These are phyloP conservation scores for Diutina mesorugosa DNA, from an alignment of 1,139 yeast genomes.

Conservation along the genomic window DNA sequence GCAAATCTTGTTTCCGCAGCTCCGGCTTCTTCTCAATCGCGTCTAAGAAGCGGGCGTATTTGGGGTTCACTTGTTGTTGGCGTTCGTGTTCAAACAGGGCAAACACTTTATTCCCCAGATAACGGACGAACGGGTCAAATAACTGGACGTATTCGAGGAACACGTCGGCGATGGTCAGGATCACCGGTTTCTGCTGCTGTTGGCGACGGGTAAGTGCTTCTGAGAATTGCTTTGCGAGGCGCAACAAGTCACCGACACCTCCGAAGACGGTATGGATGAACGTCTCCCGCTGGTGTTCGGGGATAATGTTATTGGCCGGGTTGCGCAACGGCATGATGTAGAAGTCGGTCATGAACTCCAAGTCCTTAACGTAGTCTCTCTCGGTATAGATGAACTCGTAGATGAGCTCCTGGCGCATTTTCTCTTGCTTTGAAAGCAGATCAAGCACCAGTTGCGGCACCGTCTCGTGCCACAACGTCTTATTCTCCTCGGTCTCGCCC, in stretches of 20 bases:
- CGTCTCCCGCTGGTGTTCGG: slow-evolving; percentile 79
- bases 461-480: slow-evolving; percentile 88
- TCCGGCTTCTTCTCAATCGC: slow-evolving; percentile 86
- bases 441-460: slow-evolving; percentile 77
- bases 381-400: slow-evolving; percentile 92
- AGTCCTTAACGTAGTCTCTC: slow-evolving; percentile 86
- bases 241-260: slow-evolving; percentile 76
- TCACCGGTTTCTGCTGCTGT: slow-evolving; percentile 70
- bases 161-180: slow-evolving; percentile 77
- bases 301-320: slow-evolving; percentile 63
- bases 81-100: slow-evolving; percentile 94
- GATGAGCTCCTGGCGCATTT: slow-evolving; percentile 88
- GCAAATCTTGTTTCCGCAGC: slow-evolving; percentile 79
- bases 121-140: slow-evolving; percentile 84
- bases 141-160: slow-evolving; percentile 72
- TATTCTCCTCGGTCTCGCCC: slow-evolving; percentile 68
- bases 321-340: slow-evolving; percentile 87
- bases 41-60: slow-evolving; percentile 85
- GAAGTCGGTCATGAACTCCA: slow-evolving; percentile 86
- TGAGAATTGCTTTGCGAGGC: slow-evolving; percentile 72
- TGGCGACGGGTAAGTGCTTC: slow-evolving; percentile 86
- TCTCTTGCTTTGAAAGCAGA: slow-evolving; percentile 69
- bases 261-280: slow-evolving; percentile 88
- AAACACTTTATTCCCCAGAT: slow-evolving; percentile 93
- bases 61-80: slow-evolving; percentile 80